Evolutionary conservation across 1,284 basidiomycete genomes (phyloP).

Genomic region (Agaricales sp.): DNA sequence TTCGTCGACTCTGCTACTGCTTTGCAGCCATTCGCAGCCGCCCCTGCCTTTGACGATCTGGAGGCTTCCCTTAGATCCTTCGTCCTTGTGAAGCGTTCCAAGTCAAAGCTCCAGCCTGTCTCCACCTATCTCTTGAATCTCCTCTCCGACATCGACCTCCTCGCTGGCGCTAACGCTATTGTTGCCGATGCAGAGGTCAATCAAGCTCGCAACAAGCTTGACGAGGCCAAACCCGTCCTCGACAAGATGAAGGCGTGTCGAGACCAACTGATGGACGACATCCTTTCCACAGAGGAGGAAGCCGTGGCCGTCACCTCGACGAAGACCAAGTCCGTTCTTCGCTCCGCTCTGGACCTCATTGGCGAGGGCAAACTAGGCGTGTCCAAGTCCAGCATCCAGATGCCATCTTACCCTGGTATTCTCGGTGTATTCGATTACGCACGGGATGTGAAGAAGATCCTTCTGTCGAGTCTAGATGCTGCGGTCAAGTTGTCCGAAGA

Average conservation of each 20-base stretch:
- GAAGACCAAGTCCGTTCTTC: slow-evolving; percentile 52
- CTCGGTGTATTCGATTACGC: slow-evolving; percentile 87
- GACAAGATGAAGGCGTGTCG: slow-evolving; percentile 77
- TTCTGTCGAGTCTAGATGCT: slow-evolving; percentile 78
- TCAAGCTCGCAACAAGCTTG: slow-evolving; percentile 64
- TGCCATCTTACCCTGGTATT: slow-evolving; percentile 87
- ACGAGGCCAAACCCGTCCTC: slow-evolving; percentile 69
- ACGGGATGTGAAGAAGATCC: slow-evolving; percentile 67
- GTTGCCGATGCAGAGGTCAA: slow-evolving; percentile 79
- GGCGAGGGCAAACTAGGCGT: slow-evolving; percentile 65
- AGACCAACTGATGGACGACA: slow-evolving; percentile 66
- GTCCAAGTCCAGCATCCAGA: slow-evolving; percentile 31
- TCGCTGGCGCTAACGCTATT: slow-evolving; percentile 81
- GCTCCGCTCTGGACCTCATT: slow-evolving; percentile 70
- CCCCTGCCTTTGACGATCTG: slow-evolving; percentile 75
- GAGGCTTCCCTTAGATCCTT: slow-evolving; percentile 93
- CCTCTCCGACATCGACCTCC: slow-evolving; percentile 80
- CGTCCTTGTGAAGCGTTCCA: slow-evolving; percentile 89
- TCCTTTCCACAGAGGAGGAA: slow-evolving; percentile 78
- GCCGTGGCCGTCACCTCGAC: slow-evolving; percentile 48
- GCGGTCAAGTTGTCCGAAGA: slow-evolving; percentile 80
- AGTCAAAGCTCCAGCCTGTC: slow-evolving; percentile 94
- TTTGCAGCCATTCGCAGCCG: slow-evolving; percentile 51
- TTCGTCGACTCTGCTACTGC: slow-evolving; percentile 89
- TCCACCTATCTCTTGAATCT: slow-evolving; percentile 89